A percentile compares a stretch with the other conserved stretches of the same genome.
Evolutionary conservation across 148 eudicot genomes (phyloP).

Genomic region (Nepenthes gracilis): DNA sequence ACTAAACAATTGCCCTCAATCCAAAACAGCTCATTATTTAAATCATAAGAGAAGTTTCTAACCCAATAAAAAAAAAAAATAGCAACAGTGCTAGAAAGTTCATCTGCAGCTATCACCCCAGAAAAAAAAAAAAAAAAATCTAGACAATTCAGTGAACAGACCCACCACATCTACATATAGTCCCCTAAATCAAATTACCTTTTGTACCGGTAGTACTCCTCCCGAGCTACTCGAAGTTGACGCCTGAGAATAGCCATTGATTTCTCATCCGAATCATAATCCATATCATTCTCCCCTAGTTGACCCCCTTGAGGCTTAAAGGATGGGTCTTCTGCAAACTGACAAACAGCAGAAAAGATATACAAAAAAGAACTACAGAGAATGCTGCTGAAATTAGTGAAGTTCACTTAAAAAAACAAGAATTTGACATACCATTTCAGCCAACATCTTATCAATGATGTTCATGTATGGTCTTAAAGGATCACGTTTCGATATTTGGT

Average conservation of each 20-base stretch:
- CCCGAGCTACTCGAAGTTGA: conserved; percentile 70
- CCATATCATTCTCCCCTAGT: conserved; percentile 91
- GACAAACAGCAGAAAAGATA: conserved; percentile 2
- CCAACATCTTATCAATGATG: conserved; percentile 76
- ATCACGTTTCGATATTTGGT: conserved; percentile 91
- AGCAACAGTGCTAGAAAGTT: no score
- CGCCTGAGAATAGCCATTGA: conserved; percentile 94
- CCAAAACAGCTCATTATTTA: no score
- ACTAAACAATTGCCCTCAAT: no score
- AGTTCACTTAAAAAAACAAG: background rate
- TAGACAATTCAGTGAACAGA: background rate
- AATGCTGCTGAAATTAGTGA: background rate
- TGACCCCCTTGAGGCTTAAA: conserved; percentile 95
- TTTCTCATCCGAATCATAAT: conserved; percentile 90
- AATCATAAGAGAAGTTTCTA: no score
- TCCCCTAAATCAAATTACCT: conserved; percentile 28
- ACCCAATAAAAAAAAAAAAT: no score
- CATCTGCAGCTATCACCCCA: no score
- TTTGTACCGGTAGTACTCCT: conserved; percentile 76
- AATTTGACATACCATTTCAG: conserved; percentile 54
- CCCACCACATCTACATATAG: no score
- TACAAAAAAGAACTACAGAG: background rate
- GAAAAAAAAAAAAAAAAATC: background rate
- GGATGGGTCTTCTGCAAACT: conserved; percentile 82
- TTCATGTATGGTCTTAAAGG: conserved; percentile 77